Conservation (phyloP, 1,284 basidiomycete genomes). For the Tilletia horrida region DNA sequence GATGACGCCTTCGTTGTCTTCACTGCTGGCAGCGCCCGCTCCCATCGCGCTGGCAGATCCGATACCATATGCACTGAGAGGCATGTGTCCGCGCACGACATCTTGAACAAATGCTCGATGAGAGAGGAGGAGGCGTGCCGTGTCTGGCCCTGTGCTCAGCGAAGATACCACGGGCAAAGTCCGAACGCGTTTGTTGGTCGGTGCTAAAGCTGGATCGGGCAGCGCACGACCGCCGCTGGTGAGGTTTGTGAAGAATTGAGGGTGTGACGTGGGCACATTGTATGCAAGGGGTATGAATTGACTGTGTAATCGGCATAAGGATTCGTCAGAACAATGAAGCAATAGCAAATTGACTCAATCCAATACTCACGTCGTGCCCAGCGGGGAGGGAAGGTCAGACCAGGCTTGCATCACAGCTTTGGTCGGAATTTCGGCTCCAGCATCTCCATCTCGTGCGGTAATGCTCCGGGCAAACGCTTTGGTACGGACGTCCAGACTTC, state of each 20-base stretch:
- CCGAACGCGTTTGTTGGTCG: slow-evolving; percentile 21
- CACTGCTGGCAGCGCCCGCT: slow-evolving; percentile 20
- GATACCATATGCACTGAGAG: slow-evolving; percentile 37
- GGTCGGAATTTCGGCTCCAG: slow-evolving; percentile 24
- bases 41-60: slow-evolving; percentile 19
- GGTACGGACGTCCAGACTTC: background rate
- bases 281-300: slow-evolving; percentile 38
- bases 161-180: slow-evolving; percentile 34
- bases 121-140: slow-evolving; percentile 28
- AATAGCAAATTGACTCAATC: background rate
- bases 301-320: slow-evolving; percentile 13
- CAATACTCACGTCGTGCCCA: background rate
- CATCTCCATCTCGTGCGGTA: slow-evolving; percentile 28
- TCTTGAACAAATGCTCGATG: slow-evolving; percentile 31
- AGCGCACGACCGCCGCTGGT: slow-evolving; percentile 25
- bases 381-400: slow-evolving; percentile 1
- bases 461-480: slow-evolving; percentile 27
- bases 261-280: slow-evolving; percentile 33
- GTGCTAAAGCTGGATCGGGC: background rate
- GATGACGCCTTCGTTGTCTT: slow-evolving; percentile 27
- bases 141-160: slow-evolving; percentile 33
- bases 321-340: background rate
- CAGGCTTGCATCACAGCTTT: slow-evolving; percentile 30
- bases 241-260: slow-evolving; percentile 34
- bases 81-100: slow-evolving; percentile 36